Evolutionary conservation across 306 rosid species (phyloP).

Genomic region (Glycine tomentella): DNA sequence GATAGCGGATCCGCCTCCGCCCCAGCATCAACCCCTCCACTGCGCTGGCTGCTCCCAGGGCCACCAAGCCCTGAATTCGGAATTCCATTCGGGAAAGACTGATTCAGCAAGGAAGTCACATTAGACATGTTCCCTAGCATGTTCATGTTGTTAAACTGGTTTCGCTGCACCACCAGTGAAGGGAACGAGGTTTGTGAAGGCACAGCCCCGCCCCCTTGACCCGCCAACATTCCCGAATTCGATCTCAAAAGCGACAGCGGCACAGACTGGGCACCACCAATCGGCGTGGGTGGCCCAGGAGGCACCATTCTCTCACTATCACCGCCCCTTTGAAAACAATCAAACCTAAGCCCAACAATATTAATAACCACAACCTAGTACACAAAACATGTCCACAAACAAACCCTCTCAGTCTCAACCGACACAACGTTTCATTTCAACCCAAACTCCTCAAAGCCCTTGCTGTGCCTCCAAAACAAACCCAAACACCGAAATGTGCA

Average conservation of each 20-base stretch:
- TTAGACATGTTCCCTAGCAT: slow-evolving; percentile 82
- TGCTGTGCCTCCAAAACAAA: no score
- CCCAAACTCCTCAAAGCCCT: not conserved
- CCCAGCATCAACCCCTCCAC: slow-evolving; percentile 68
- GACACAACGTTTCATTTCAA: slow-evolving; percentile 25
- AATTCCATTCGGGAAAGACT: slow-evolving; percentile 78
- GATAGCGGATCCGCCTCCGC: slow-evolving; percentile 81
- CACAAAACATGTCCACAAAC: slow-evolving; percentile 45
- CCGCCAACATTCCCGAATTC: slow-evolving; percentile 85
- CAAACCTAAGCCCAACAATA: slow-evolving; percentile 42
- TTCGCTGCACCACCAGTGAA: slow-evolving; percentile 70
- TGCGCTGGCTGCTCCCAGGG: slow-evolving; percentile 71
- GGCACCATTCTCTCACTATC: slow-evolving; percentile 72
- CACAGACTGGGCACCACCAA: slow-evolving; percentile 88
- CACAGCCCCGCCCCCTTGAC: slow-evolving; percentile 69
- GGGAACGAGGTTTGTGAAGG: slow-evolving; percentile 81
- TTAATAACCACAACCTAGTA: slow-evolving; percentile 42
- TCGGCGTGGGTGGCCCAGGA: slow-evolving; percentile 86
- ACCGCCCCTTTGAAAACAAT: slow-evolving; percentile 49
- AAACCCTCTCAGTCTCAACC: not conserved
- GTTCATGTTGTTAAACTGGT: slow-evolving; percentile 73
- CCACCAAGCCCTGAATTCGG: slow-evolving; percentile 76
- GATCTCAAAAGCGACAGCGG: slow-evolving; percentile 77
- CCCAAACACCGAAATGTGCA: slow-evolving; percentile 44
- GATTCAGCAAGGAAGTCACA: slow-evolving; percentile 79